phyloP scores from a whole-genome alignment of 768 basidiomycete species.

The Boletus edulis region DNA sequence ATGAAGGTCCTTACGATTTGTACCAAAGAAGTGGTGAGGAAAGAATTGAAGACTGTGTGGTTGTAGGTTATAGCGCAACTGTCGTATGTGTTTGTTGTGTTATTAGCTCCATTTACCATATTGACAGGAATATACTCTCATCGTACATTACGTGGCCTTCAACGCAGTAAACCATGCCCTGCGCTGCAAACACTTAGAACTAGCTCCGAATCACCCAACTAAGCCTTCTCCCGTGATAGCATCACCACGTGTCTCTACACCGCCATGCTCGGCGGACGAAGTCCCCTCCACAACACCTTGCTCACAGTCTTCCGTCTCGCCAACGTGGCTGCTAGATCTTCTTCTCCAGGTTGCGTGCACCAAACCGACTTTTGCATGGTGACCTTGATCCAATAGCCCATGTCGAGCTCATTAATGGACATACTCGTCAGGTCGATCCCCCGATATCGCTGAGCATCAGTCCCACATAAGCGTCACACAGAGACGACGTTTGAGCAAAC shows the following conservation, averaged over 20 bases:
- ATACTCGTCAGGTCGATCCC: conserved; percentile 1
- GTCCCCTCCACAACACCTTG: background rate
- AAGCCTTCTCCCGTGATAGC: background rate
- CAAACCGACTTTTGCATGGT: background rate
- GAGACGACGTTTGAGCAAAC: background rate
- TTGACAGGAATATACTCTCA: too few relatives aligned
- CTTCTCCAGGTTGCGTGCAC: background rate
- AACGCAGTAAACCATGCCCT: too few relatives aligned
- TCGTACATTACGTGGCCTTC: too few relatives aligned
- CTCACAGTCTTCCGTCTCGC: background rate
- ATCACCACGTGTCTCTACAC: background rate
- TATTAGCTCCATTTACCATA: too few relatives aligned
- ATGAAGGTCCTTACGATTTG: background rate
- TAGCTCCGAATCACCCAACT: background rate
- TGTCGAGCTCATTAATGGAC: conserved; percentile 9
- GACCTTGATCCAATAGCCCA: conserved; percentile 18
- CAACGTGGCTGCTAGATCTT: background rate
- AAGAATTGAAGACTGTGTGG: background rate
- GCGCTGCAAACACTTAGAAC: too few relatives aligned
- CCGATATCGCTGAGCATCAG: background rate
- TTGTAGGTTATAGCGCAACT: background rate
- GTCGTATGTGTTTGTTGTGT: too few relatives aligned
- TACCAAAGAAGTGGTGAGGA: conserved; percentile 5
- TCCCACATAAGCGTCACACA: too few relatives aligned
- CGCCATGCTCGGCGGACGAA: too few relatives aligned